Percentiles rank a stretch among this genome's conserved stretches.
phyloP scores from a whole-genome alignment of 108 stramenopile species.

The Cyclotella sp. region DNA sequence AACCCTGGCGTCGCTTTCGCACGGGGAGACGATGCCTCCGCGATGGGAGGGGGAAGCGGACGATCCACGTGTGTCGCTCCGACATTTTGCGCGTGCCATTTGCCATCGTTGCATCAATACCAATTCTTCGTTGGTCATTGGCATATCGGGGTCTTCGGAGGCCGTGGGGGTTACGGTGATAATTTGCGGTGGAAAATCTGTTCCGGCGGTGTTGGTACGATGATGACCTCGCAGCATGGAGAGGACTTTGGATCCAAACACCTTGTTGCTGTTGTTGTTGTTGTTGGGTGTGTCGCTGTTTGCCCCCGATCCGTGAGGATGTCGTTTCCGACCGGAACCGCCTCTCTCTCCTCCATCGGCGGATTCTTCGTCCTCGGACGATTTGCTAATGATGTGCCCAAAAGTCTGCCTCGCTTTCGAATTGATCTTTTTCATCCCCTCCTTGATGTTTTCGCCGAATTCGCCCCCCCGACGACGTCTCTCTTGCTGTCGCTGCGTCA shows the following conservation, averaged over 20 bases:
- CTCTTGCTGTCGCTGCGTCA: not conserved
- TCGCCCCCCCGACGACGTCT: not conserved
- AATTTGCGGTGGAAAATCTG: conserved; percentile 4
- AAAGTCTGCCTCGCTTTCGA: not conserved
- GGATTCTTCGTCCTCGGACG: not conserved
- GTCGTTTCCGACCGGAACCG: not conserved
- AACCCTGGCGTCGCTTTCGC: not conserved
- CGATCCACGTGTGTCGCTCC: not conserved
- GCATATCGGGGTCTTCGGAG: conserved; percentile 8
- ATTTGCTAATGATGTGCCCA: not conserved
- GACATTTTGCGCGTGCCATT: conserved; percentile 14
- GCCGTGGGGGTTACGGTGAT: conserved; percentile 14
- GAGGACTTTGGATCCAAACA: conserved; percentile 22
- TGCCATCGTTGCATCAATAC: conserved; percentile 18
- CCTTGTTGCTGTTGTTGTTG: not conserved
- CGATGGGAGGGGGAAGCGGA: not conserved
- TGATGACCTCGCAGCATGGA: conserved; percentile 15
- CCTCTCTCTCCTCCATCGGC: not conserved
- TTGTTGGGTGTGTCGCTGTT: not conserved
- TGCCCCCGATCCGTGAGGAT: not conserved
- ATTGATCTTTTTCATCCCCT: conserved; percentile 15
- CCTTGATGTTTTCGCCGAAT: conserved; percentile 6
- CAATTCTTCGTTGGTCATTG: conserved; percentile 17
- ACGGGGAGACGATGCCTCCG: not conserved
- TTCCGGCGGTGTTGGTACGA: not conserved